A percentile compares a stretch with the other conserved stretches of the same genome.
Conservation (phyloP, 2,329 filamentous ascomycete genomes). For the Calonectria hongkongensis region DNA sequence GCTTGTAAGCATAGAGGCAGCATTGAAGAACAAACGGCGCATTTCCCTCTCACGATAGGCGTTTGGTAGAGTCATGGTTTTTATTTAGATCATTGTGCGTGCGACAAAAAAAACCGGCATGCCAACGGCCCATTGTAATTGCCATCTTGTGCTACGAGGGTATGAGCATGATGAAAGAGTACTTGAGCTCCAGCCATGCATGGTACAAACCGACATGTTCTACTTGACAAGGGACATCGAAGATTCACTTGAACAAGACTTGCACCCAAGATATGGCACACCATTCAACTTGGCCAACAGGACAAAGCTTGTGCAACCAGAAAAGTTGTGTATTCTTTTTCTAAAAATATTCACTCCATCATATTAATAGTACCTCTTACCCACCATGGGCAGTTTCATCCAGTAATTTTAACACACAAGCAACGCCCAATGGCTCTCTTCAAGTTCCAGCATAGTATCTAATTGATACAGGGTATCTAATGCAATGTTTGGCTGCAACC, state of each 20-base stretch:
- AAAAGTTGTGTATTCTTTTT: not conserved
- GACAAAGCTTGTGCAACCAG: not conserved
- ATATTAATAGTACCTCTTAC: not conserved
- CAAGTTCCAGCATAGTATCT: conserved; percentile 6
- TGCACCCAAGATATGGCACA: not conserved
- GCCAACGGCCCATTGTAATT: not conserved
- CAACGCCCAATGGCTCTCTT: not conserved
- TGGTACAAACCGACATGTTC: not conserved
- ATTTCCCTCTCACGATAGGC: not conserved
- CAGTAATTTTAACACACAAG: not conserved
- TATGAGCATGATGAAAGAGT: not conserved
- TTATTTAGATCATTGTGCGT: not conserved
- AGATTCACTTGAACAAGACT: not conserved
- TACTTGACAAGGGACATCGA: not conserved
- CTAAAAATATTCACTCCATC: conserved; percentile 1
- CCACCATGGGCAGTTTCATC: not conserved
- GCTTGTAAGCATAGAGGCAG: too few relatives aligned
- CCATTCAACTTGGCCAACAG: not conserved
- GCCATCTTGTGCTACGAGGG: not conserved
- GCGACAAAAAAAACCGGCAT: not conserved
- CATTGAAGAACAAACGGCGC: not conserved
- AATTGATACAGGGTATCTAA: conserved; percentile 49
- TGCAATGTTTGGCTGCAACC: conserved; percentile 1
- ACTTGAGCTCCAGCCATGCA: not conserved
- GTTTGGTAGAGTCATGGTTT: not conserved